phyloP scores from a whole-genome alignment of 108 stramenopile genomes.

The Parietichytrium sp. region DNA sequence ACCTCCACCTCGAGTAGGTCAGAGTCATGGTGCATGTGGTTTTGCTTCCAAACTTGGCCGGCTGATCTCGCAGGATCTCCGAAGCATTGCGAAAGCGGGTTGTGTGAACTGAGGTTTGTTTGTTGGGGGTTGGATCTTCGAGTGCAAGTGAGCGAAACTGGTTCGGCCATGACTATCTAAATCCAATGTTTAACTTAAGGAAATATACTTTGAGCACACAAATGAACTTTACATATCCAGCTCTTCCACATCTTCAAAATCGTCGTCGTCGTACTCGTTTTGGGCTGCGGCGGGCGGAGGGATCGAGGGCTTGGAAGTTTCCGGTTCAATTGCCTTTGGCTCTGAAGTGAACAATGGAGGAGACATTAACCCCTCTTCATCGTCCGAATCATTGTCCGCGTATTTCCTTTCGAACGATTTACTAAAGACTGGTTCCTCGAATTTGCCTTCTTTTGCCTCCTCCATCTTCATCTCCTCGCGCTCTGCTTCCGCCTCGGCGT shows the following conservation, averaged over 20 bases:
- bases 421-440: not conserved
- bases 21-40: no score
- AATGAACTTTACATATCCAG: not conserved
- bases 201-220: not conserved
- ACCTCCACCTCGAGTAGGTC: no score
- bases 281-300: not conserved
- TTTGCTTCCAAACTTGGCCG: no score
- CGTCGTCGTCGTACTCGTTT: not conserved
- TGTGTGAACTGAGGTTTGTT: not conserved
- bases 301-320: not conserved
- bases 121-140: not conserved
- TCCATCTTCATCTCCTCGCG: not conserved
- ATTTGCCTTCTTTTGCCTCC: not conserved
- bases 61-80: not conserved
- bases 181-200: not conserved
- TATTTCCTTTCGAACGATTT: not conserved
- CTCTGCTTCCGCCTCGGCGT: not conserved
- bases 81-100: not conserved
- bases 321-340: not conserved
- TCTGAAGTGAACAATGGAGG: not conserved
- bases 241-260: constrained; percentile 31
- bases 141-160: not conserved
- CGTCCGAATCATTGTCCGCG: not conserved
- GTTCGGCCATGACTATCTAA: not conserved
- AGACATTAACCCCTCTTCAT: not conserved